Percentiles rank a stretch among this genome's conserved stretches.
Evolutionary conservation across 2,329 filamentous ascomycete genomes (phyloP).

Genomic region (Allantophomopsis lycopodina): DNA sequence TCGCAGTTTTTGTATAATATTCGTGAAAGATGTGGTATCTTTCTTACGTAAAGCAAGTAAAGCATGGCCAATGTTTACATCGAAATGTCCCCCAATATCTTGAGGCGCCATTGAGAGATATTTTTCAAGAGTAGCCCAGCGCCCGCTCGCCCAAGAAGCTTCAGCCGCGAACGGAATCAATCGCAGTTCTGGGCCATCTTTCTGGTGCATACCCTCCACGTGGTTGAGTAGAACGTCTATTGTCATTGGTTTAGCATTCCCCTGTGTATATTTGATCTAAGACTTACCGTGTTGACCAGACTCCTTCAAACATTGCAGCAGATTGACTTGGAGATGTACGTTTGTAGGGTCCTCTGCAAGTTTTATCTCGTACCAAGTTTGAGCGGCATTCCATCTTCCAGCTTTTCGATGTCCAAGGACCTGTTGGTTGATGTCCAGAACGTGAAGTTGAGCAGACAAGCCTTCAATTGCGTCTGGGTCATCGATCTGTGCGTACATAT

Average conservation of each 20-base stretch:
- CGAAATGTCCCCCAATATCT: slow-evolving; percentile 51
- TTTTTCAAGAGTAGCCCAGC: slow-evolving; percentile 62
- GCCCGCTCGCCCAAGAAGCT: slow-evolving; percentile 78
- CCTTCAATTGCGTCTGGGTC: slow-evolving; percentile 95
- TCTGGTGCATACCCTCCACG: slow-evolving; percentile 57
- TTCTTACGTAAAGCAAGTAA: slow-evolving; percentile 44
- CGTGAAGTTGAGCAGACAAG: slow-evolving; percentile 74
- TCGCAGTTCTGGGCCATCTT: slow-evolving; percentile 34
- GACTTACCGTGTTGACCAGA: slow-evolving; percentile 81
- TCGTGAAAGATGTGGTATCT: slow-evolving; percentile 34
- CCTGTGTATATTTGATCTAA: background rate
- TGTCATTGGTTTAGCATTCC: slow-evolving; percentile 10
- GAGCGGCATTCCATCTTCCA: slow-evolving; percentile 84
- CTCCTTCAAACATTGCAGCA: slow-evolving; percentile 81
- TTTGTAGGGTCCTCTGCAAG: slow-evolving; percentile 69
- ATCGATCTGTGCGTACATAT: slow-evolving; percentile 95
- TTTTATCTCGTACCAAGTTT: slow-evolving; percentile 94
- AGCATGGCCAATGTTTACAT: slow-evolving; percentile 62
- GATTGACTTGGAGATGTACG: slow-evolving; percentile 63
- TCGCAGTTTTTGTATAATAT: slow-evolving; percentile 49
- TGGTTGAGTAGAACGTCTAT: slow-evolving; percentile 76
- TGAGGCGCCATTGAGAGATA: slow-evolving; percentile 41
- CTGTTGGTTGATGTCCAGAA: slow-evolving; percentile 86
- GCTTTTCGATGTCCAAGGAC: slow-evolving; percentile 86
- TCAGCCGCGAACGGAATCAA: slow-evolving; percentile 79